Base-by-base conservation (phyloP, 2,329 filamentous ascomycete species). In the Lasiodiplodia sp. region DNA sequence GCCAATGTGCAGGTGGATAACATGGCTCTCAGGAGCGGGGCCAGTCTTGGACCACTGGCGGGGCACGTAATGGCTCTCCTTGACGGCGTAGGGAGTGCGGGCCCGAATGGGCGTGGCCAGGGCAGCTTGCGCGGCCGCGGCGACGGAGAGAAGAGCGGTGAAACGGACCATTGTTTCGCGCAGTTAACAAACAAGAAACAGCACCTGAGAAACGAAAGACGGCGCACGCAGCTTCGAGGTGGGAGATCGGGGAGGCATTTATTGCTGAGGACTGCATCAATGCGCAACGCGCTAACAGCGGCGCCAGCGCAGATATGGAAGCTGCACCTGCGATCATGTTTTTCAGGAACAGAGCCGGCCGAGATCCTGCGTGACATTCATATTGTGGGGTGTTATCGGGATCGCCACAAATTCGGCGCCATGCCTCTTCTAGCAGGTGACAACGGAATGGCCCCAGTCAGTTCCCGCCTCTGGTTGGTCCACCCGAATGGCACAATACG, bases 11-110 rank as follows among this genome's bases (percentile, higher is more conserved):
- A 87, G 75, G 80, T 65, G 60, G 69, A 89, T 82, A 28, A 81
- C 78, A 69, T 86, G 82, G 28, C 80, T 76, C 55, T 82, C 80
- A 49, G 85, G 81, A 3, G 86, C 84, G 38, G 81, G 77, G 47
- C 81, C 81, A 57, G 84, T 74, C 68, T 79, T 80, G 8, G 76
- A 81, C 87, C 87, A 89, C 66, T 78, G 79, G 34, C 77, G 76
- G 8, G 87, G 87, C 16, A 86, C 83, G 71, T 77, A 71, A 73
- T 89, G 86, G 18, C 79, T 80, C 70, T 89, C 87, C 77, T 89
- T 89, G 71, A 89, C 80, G 4, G 78, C 77, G 73, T 87, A 87
- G 0, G 79, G 75, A 21, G 81, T 80, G 52, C 81, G 79, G 8
- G 78, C 72, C 2, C 65, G 65, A 14, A 67, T 72, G 5, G 81